Evolutionary conservation across 202 grass and related monocot genomes (phyloP), one percentile per base, ranked within the genome.

Genomic region (Bolboschoenoplectus hybrid): DNA sequence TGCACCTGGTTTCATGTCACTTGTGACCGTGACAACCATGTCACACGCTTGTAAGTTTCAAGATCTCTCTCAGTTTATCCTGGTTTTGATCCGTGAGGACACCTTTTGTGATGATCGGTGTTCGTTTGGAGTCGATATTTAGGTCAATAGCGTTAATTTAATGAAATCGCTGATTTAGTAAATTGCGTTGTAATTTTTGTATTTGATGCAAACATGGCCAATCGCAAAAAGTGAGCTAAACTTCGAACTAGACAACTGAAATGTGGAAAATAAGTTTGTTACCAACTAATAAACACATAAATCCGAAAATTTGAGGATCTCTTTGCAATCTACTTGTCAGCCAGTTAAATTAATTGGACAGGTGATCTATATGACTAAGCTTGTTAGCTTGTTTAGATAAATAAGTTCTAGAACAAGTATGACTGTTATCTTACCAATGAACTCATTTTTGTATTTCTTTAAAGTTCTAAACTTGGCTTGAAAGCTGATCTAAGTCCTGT

Each of bases 1-100:
- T 99, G 97, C 89, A 99, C 97, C 86, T 99, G 97, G 97, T 99
- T 99, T 89, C 97, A 99, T 78, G 93, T 99, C 89, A 99, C 97
- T 78, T 99, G 97, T 89, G 92, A 97, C 85, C 83, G 89, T 77
- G 94, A 89, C 12, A 97, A 97, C 88, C 94, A 89, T 63, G 94
- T 97, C 87, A 94, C 94, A 10, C 92, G 94, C 67, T 83, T 97
- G 94, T 97, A 76, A 90, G 92, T 83, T 41, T 17, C 67, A 82
- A 8, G 52, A 4, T 41, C 63, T 63, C 14, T 44, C 36, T 36
- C 51, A 17, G 13, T 60, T 10, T 5, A 26, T 80, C 26, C 13
- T 26, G 44, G 52, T 72, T 8, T 60, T 20, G 60, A 26, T 47
- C 8, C 45, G 38, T 45, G 40, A 7, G 1, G 35, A 1, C 16